Base-by-base conservation (phyloP, 805 yeast genomes). In the Candida corydali region DNA sequence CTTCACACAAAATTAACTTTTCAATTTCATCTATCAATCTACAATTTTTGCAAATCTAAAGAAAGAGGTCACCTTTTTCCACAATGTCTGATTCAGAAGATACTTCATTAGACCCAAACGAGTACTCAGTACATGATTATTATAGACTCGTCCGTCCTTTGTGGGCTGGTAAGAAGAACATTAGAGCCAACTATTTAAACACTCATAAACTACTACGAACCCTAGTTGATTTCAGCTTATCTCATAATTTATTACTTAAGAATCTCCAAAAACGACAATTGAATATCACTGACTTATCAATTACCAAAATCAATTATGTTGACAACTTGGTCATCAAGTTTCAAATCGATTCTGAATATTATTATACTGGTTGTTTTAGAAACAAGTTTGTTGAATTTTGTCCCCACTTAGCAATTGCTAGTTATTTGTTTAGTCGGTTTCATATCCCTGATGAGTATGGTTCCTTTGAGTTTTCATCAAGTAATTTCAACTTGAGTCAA, bases 341-440 rank as follows among this genome's bases (percentile, higher is more conserved):
- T 12, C 20, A 14, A 15, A 20, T 12, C 9, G 26, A 24, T 11
- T 7, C 8, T 24, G 26, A 24, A 24, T 10, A 24, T 20, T 45
- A 35, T 8, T 51, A 32, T 33, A 41, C 42, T 33, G 60, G 52
- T 2, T 46, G 57, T 35, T 39, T 56, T 20, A 37, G 61, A 27
- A 45, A 51, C 33, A 47, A 42, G 35, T 34, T 47, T 40, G 47
- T 56, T 11, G 59, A 57, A 38, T 41, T 46, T 16, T 59, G 65
- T 38, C 55, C 55, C 6, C 57, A 51, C 29, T 47, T 53, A 6
- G 51, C 56, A 2, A 34, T 59, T n/a, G 45, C 61, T 3, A 40
- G 50, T 8, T 59, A 59, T 35, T 46, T 59, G 17, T 59, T 59
- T 30, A 41, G 49, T 17, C 33, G 63, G 19, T 55, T 56, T 29